Percentiles rank a stretch among this genome's conserved stretches.
Evolutionary conservation across 1,284 basidiomycete species (phyloP).

Genomic region (Austroboletus olivaceoglutinosus): DNA sequence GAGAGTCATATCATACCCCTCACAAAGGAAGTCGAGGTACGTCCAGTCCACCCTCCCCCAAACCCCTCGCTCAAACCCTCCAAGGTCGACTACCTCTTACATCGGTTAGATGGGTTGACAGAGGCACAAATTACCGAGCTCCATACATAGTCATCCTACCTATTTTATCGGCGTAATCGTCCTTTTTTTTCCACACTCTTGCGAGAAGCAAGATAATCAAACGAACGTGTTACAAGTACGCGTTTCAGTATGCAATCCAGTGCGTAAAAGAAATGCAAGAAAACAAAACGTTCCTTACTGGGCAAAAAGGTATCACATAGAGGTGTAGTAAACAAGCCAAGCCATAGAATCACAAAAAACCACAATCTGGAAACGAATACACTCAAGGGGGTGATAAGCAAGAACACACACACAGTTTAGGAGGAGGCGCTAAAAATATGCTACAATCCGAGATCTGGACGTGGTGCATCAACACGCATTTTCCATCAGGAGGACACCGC

Average conservation of each 20-base stretch:
- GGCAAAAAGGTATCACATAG: constrained; percentile 18
- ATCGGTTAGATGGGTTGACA: constrained; percentile 79
- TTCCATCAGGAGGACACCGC: constrained; percentile 18
- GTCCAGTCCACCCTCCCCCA: constrained; percentile 26
- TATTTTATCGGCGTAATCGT: constrained; percentile 6
- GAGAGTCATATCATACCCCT: constrained; percentile 94
- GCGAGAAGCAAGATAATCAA: constrained; percentile 22
- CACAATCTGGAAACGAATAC: constrained; percentile 7
- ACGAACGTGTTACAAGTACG: constrained; percentile 25
- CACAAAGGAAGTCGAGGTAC: constrained; percentile 97
- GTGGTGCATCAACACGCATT: constrained; percentile 20
- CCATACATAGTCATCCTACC: neutral
- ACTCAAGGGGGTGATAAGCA: constrained; percentile 22
- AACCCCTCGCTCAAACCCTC: constrained; percentile 3
- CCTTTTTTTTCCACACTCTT: neutral
- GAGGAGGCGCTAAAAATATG: constrained; percentile 24
- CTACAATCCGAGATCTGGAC: constrained; percentile 41
- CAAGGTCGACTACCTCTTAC: constrained; percentile 90
- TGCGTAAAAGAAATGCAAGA: constrained; percentile 20
- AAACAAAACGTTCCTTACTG: constrained; percentile 18
- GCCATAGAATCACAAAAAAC: constrained; percentile 6
- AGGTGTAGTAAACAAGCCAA: neutral
- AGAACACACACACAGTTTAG: constrained; percentile 15
- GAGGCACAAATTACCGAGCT: constrained; percentile 77
- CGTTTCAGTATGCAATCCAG: constrained; percentile 24